Conservation (phyloP, 2,329 filamentous ascomycete genomes). For the Hymenoscyphus repandus region DNA sequence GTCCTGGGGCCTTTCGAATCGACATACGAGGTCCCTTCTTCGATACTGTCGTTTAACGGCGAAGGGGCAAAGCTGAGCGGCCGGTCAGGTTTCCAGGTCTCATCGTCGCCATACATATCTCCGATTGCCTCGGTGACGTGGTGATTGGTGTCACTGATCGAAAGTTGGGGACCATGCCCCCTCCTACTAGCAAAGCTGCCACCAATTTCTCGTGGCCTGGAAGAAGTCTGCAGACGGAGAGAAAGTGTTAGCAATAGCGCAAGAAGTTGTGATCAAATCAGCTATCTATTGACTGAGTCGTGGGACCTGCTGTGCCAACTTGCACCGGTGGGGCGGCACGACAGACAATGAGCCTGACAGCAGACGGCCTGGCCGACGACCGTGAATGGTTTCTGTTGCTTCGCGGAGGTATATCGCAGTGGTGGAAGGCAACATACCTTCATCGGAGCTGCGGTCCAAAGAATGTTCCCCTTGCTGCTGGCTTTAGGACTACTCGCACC, state of each 20-base stretch:
- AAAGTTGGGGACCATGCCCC: constrained; percentile 31
- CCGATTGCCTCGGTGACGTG: constrained; percentile 73
- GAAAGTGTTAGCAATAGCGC: constrained; percentile 20
- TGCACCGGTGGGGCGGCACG: constrained; percentile 13
- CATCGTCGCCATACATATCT: constrained; percentile 62
- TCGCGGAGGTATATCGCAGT: background rate
- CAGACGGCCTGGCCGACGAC: constrained; percentile 5
- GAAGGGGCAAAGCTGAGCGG: constrained; percentile 53
- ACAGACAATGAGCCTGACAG: constrained; percentile 7
- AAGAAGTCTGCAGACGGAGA: constrained; percentile 28
- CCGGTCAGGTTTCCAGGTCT: constrained; percentile 47
- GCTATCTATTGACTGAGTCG: constrained; percentile 4
- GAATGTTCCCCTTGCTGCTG: constrained; percentile 28
- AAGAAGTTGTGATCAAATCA: background rate
- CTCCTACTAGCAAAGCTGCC: constrained; percentile 31
- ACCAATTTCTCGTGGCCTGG: constrained; percentile 32
- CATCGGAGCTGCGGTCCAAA: constrained; percentile 23
- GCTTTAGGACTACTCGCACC: constrained; percentile 24
- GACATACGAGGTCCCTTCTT: constrained; percentile 24
- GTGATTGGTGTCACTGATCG: constrained; percentile 63
- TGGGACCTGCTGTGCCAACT: constrained; percentile 18
- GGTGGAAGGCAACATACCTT: constrained; percentile 27
- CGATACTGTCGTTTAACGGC: constrained; percentile 38
- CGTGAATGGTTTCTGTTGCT: constrained; percentile 4
- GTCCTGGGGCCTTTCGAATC: constrained; percentile 18